Percentiles rank a stretch among this genome's conserved stretches.
Conservation (phyloP, 106 monocot genomes). For the Apostasia ramifera region DNA sequence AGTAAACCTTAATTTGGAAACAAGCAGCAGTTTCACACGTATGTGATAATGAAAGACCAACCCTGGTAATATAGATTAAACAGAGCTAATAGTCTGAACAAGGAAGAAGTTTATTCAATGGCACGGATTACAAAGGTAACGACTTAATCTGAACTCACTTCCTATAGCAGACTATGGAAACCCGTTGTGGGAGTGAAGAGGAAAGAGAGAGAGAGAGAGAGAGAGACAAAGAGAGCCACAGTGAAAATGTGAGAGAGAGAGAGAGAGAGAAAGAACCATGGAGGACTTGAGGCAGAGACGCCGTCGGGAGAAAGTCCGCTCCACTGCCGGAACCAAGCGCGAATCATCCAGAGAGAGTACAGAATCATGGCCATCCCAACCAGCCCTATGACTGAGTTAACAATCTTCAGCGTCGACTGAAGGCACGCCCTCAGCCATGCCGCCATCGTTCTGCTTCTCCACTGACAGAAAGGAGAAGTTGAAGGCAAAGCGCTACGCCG, state of each 20-base stretch:
- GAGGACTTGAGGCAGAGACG: neutral
- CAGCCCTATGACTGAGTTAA: slow-evolving; percentile 70
- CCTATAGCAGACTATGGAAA: neutral
- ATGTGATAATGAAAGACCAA: no score
- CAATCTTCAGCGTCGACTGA: slow-evolving; percentile 58
- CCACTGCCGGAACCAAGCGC: slow-evolving; percentile 23
- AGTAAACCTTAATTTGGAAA: no score
- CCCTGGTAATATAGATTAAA: no score
- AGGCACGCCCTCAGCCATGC: slow-evolving; percentile 35
- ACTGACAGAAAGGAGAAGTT: neutral
- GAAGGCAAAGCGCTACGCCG: no score
- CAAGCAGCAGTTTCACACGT: no score
- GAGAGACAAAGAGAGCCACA: neutral
- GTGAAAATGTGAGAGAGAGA: neutral
- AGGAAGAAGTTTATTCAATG: no score
- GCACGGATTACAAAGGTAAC: no score
- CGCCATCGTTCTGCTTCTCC: neutral
- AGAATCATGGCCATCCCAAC: slow-evolving; percentile 76
- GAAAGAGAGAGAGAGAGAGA: neutral
- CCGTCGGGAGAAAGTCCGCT: neutral
- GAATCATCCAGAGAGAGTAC: slow-evolving; percentile 77
- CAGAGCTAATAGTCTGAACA: no score
- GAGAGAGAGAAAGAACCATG: neutral
- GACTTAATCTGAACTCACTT: no score
- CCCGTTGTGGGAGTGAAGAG: neutral